Base-by-base conservation (phyloP, 2,329 filamentous ascomycete species). In the Cladophialophora carrionii region DNA sequence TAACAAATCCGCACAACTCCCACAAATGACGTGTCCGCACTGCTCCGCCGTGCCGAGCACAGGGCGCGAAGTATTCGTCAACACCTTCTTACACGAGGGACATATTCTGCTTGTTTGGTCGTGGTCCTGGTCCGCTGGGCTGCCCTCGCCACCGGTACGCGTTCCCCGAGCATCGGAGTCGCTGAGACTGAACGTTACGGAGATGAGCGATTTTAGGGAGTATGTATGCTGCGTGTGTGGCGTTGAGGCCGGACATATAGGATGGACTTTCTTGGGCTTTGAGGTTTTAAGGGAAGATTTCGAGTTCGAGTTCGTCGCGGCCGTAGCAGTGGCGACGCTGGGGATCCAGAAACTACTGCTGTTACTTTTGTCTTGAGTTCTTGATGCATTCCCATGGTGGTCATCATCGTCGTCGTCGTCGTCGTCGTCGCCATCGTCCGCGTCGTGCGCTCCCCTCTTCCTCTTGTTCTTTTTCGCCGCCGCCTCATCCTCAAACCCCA, bases 1-100 rank as follows among this genome's bases (percentile, higher is more conserved):
- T 76, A 98, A 96, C 73, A 92, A 90, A 61, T 88, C 85, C 17
- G 93, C 89, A 73, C 94, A 97, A 46, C 85, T 88, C 72, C 90
- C 89, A 77, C 94, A 99, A 24, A 97, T 78, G 0, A 98, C 92
- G 75, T 99, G 94, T 0, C 94, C 94, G 73, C 94, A 99, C 1
- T 48, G 59, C 0, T 53, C 55, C 9, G 91, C 90, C 75, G 91
- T 93, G 1, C 91, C 88, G 58, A 97, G 81, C 76, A 93, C 86
- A 0, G 93, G 91, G 74, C 90, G 91, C 3, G 90, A 90, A 2
- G 90, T 85, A 74, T 98, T 98, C 54, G 86, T 90, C 12, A 98
- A 82, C 1, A 81, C 84, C 77, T 96, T 96, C 70, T 90, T 87
- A 78, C 94, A 99, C 53, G 90, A 89, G 0, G 95, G 95, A 76